Base-by-base conservation (phyloP, 140 eudicot genomes). In the Ambrosia hybrid region DNA sequence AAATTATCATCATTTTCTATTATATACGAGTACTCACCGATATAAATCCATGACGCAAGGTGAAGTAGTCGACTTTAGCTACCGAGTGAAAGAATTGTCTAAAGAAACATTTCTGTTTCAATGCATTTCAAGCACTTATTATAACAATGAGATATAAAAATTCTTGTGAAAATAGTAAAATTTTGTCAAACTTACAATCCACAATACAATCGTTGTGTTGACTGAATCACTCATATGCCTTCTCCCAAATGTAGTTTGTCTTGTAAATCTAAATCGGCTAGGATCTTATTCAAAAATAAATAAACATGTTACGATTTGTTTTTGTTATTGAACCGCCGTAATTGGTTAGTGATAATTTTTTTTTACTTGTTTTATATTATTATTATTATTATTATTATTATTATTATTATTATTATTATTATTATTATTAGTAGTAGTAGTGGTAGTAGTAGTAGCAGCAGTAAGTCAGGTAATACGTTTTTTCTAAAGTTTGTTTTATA, bases 21-120 rank as follows among this genome's bases (percentile, higher is more conserved):
- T 21, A 21, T 21, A 21, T 21, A 21, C 26, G 26, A 21, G 0
- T 21, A 21, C 26, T 82, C 9, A 90, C 96, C 73, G 87, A 69
- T 45, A 90, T 83, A 74, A 90, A 90, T 39, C 96, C 95, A 83
- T 87, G 88, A 21, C 96, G 91, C 46, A 90, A 59, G 34, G 96
- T 90, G 69, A 87, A 76, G 73, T 87, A 90, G 73, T 90, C 96
- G 66, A 83, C 82, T 81, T 90, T 87, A 17, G 87, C 87, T 15
- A 90, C 88, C 1, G 96, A 87, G 45, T 74, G 67, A 80, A 87
- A 87, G 83, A 90, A 85, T 43, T 90, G 96, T 43, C 96, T 74
- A 55, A 87, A 85, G 69, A 87, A 87, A 59, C 95, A 85, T 80
- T 80, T 83, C 95, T 88, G 84, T 38, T 17, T 49, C 26, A 73